These are phyloP conservation scores for Theobroma grandiflorum DNA, from an alignment of 441 rosid species.

Conservation along the genomic window DNA sequence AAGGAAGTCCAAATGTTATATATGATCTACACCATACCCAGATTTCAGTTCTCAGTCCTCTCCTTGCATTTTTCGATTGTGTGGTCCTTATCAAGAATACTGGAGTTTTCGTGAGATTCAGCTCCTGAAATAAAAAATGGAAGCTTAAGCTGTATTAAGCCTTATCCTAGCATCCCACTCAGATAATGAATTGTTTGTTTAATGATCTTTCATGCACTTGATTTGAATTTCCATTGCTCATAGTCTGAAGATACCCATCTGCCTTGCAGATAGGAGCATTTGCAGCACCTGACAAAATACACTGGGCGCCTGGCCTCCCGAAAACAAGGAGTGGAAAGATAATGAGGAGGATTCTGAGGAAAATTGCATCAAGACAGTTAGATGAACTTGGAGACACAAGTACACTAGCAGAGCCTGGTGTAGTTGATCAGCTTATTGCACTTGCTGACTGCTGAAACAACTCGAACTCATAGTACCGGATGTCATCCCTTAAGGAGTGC, in stretches of 20 bases:
- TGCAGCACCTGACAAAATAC: constrained; percentile 93
- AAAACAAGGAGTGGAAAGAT: constrained; percentile 97
- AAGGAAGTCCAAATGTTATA: not conserved
- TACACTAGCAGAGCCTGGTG: constrained; percentile 91
- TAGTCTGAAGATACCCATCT: constrained; percentile 4
- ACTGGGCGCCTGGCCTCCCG: constrained; percentile 95
- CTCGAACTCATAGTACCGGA: not conserved
- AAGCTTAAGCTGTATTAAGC: not conserved
- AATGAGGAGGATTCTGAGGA: constrained; percentile 94
- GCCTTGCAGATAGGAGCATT: constrained; percentile 87
- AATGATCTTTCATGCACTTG: not conserved
- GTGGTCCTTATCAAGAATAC: not conserved
- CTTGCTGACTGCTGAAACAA: constrained; percentile 61
- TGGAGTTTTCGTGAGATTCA: not conserved
- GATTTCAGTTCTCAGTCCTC: not conserved
- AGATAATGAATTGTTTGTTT: not conserved
- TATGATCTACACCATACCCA: not conserved
- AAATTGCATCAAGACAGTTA: constrained; percentile 85
- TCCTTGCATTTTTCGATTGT: too few species aligned
- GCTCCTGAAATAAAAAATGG: not conserved
- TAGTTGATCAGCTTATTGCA: constrained; percentile 77
- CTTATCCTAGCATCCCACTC: not conserved
- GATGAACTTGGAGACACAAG: constrained; percentile 95
- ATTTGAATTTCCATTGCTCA: not conserved
- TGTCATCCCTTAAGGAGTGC: not conserved